Evolutionary conservation across 805 yeast genomes (phyloP), one percentile per base, ranked within the genome.

Genomic region (Ogataea parapolymorpha): DNA sequence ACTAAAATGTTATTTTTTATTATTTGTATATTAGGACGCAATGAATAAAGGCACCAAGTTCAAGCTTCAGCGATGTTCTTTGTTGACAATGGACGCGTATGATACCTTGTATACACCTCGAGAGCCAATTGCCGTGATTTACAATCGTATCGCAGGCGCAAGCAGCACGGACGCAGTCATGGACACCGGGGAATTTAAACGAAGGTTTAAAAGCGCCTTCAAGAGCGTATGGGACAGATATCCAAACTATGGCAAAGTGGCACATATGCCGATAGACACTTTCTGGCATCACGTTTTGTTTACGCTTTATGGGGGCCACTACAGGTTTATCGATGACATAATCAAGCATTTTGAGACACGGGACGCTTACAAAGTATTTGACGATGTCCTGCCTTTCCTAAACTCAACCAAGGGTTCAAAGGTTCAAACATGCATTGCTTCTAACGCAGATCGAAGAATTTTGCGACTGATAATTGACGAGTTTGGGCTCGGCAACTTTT

Each of bases 71-170:
- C 82, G 5, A 65, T 35, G 39, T 9, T 41, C 63, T 28, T 55
- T 80, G 3, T 60, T 83, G 0, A 77, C 88, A 1, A 71, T 82
- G 40, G 91, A 83, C 59, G 85, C 82, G 0, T 83, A 80, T 61
- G 80, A 77, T 31, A 83, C 90, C 0, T 57, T 83, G 7, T 82
- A 80, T 54, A 64, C 74, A 0, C 84, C 89, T 2, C 67, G 65
- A 14, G 61, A 62, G 22, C 76, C 85, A 0, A 73, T 82, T 0
- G 59, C 74, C 29, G 59, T 64, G n/a, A 81, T 75, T 46, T 83
- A 83, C 52, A 63, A 70, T 31, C 56, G 63, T 3, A 70, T 80
- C 4, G 78, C 79, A 0, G 37, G 54, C 6, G 66, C 66, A 32
- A 70, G 70, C 55, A 80, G 79, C 1, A 45, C 77, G 4, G 33